A percentile compares a stretch with the other conserved stretches of the same genome.
phyloP scores from a whole-genome alignment of 2,329 filamentous ascomycete genomes.

The Phaeophleospora eucalypticola region DNA sequence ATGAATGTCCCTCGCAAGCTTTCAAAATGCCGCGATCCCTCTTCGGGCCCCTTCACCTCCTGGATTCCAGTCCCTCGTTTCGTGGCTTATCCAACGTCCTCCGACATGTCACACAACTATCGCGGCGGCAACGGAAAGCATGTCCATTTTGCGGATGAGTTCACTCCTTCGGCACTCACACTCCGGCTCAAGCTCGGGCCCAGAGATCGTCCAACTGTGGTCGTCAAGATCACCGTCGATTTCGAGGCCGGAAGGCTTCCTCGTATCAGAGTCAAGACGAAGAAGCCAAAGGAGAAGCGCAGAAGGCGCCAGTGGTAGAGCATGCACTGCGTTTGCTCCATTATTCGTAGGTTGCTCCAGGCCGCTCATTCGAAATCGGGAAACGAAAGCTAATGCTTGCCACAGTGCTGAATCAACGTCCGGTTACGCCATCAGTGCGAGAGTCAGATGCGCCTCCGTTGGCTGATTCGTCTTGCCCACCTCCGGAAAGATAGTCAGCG shows the following conservation, averaged over 20 bases:
- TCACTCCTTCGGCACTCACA: slow-evolving; percentile 23
- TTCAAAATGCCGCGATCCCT: not conserved
- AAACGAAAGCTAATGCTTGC: not conserved
- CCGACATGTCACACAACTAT: slow-evolving; percentile 4
- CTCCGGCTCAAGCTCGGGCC: slow-evolving; percentile 29
- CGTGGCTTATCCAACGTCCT: not conserved
- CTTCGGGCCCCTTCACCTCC: not conserved
- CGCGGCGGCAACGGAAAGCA: slow-evolving; percentile 8
- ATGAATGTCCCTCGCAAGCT: not conserved
- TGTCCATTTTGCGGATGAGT: slow-evolving; percentile 27
- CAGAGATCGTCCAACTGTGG: slow-evolving; percentile 19
- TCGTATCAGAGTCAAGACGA: slow-evolving; percentile 27
- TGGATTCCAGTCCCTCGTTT: slow-evolving; percentile 2
- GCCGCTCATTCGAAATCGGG: too few relatives aligned
- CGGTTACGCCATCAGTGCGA: slow-evolving; percentile 43
- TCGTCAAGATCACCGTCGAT: slow-evolving; percentile 29
- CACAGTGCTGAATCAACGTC: slow-evolving; percentile 25
- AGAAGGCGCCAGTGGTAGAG: slow-evolving; percentile 30
- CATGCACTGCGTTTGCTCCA: not conserved
- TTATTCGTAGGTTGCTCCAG: too few relatives aligned
- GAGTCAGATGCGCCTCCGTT: slow-evolving; percentile 29
- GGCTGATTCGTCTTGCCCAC: slow-evolving; percentile 23
- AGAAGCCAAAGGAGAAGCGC: slow-evolving; percentile 19
- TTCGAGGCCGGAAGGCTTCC: slow-evolving; percentile 28
- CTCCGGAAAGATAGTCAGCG: slow-evolving; percentile 75